Evolutionary conservation across 495 filamentous ascomycete species (phyloP).

Genomic region (Penicillium verhagenii): DNA sequence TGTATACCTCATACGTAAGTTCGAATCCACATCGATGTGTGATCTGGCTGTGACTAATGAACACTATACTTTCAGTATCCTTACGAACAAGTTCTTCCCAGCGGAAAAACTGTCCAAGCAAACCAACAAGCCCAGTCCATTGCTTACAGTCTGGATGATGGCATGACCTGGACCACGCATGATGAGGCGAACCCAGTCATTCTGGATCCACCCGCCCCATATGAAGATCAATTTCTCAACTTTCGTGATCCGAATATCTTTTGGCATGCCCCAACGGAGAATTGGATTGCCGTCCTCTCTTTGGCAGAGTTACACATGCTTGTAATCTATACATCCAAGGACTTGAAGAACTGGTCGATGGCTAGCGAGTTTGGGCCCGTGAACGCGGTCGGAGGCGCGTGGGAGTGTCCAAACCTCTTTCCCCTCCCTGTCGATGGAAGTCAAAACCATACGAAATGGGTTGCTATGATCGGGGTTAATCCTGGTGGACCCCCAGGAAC

Average conservation of each 20-base stretch:
- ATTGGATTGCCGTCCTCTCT: constrained; percentile 51
- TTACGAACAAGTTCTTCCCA: constrained; percentile 21
- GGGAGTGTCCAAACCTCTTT: constrained; percentile 58
- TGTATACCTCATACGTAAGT: constrained; percentile 51
- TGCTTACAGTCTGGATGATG: constrained; percentile 55
- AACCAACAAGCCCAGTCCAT: constrained; percentile 53
- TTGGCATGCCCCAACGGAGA: constrained; percentile 44
- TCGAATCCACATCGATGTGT: not conserved
- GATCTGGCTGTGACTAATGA: not conserved
- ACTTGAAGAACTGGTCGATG: constrained; percentile 53
- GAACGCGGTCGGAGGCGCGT: constrained; percentile 54
- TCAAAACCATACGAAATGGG: constrained; percentile 38
- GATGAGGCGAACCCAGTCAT: constrained; percentile 56
- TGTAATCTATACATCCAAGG: constrained; percentile 50
- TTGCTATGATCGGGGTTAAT: constrained; percentile 52
- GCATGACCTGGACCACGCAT: constrained; percentile 49
- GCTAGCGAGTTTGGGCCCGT: constrained; percentile 54
- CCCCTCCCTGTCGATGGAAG: constrained; percentile 30
- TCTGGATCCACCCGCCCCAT: constrained; percentile 34
- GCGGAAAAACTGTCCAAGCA: constrained; percentile 26
- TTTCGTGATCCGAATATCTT: constrained; percentile 61
- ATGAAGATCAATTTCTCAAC: constrained; percentile 29
- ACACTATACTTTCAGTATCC: constrained; percentile 16
- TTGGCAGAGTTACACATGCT: constrained; percentile 52
- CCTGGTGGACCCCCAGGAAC: constrained; percentile 55